phyloP scores from a whole-genome alignment of 1,284 basidiomycete genomes.

The Apiotrichum mycotoxinovorans region DNA sequence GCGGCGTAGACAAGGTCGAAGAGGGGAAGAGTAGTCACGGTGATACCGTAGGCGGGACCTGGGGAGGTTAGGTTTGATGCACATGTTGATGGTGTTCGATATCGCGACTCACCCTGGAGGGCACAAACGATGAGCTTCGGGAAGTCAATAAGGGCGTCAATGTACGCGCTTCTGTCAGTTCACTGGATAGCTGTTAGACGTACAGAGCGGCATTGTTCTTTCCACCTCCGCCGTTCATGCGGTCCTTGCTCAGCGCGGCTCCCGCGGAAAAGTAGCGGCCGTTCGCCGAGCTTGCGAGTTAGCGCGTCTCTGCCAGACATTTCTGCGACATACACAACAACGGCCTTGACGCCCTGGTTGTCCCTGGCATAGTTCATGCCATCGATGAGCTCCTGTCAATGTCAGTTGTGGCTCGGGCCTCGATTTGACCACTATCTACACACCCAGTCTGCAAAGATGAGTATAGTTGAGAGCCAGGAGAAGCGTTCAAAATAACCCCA shows the following conservation, averaged over 20 bases:
- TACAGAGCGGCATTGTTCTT: constrained; percentile 1
- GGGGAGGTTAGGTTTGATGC: background rate
- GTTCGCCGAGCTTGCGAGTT: constrained; percentile 8
- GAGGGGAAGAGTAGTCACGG: constrained; percentile 20
- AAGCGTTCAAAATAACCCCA: background rate
- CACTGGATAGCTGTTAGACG: background rate
- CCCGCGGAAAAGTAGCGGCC: constrained; percentile 20
- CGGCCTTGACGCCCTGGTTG: constrained; percentile 14
- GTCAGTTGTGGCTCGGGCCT: background rate
- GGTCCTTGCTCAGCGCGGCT: constrained; percentile 9
- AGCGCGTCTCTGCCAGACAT: background rate
- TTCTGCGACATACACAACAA: constrained; percentile 9
- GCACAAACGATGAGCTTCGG: constrained; percentile 19
- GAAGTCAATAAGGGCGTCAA: constrained; percentile 20
- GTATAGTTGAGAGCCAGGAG: background rate
- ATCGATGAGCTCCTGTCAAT: constrained; percentile 16
- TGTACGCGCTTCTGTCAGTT: constrained; percentile 11
- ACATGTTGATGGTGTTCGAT: no score
- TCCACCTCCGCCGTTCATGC: constrained; percentile 3
- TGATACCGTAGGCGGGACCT: constrained; percentile 22
- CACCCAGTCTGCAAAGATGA: constrained; percentile 1
- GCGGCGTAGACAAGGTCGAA: constrained; percentile 21
- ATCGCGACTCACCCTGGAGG: constrained; percentile 14
- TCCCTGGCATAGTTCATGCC: constrained; percentile 18
- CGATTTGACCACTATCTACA: background rate